Base-by-base conservation (phyloP, 129 eudicot species). In the Sambucus nigra region DNA sequence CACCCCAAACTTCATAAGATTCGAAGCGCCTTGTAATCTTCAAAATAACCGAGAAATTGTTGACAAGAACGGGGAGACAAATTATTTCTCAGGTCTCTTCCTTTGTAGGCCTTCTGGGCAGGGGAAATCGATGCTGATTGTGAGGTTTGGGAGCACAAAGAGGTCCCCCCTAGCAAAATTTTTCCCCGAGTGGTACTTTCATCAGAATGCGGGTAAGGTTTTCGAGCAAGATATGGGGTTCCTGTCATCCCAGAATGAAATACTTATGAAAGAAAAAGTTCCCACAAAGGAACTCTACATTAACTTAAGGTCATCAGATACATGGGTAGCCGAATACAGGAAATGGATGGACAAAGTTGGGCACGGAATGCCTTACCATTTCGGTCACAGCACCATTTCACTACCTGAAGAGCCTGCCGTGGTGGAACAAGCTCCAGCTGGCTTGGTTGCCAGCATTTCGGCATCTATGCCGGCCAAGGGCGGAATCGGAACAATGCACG, bases 341-440 rank as follows among this genome's bases (percentile, higher is more conserved):
- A 86, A 77, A 63, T 92, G 99, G 99, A 92, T 92, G 99, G 95
- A 86, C 65, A 92, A 82, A 80, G 95, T 77, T 6, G 99, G 99
- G 29, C 94, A 92, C 11, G 99, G 95, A 21, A 92, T 92, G 99
- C 99, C 99, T 28, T 91, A 91, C 52, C 72, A 92, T 69, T 82
- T 92, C 16, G 99, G 99, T 31, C 84, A 86, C 47, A 72, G 68
- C 39, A 82, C 95, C 0, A 66, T 92, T 72, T 79, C 89, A 7
- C 70, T 77, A n/a, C 96, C 96, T 1, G 42, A 63, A 16, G 68
- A 60, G 41, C 77, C 95, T 3, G 99, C 99, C 8, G 95, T 92
- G 19, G 82, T 92, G 1, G 99, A 92, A 62, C 99, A 92, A 47
- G 95, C 99, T 7, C 99, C 96, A 25, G 96, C 96, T 10, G 99